A percentile compares a stretch with the other conserved stretches of the same genome.
These are phyloP conservation scores for Ramaria sp. DNA, from an alignment of 768 basidiomycete species.

Conservation along the genomic window DNA sequence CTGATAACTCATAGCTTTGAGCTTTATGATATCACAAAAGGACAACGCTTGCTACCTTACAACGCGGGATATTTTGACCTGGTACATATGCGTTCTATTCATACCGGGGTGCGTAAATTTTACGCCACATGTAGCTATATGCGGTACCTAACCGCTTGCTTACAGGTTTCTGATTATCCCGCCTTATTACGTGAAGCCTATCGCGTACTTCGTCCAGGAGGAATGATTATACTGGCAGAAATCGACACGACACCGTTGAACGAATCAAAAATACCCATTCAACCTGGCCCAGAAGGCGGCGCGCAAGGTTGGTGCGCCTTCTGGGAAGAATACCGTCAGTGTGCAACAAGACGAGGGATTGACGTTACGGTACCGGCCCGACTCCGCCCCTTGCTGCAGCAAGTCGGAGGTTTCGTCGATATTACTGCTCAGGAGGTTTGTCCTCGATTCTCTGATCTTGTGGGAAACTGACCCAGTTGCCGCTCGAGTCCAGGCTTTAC, in stretches of 20 bases:
- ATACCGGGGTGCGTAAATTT: conserved; percentile 44
- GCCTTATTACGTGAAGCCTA: conserved; percentile 49
- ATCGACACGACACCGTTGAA: conserved; percentile 42
- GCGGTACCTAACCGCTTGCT: neutral
- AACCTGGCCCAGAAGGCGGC: conserved; percentile 14
- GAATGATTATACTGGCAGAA: conserved; percentile 58
- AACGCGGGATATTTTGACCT: conserved; percentile 54
- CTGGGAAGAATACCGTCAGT: conserved; percentile 52
- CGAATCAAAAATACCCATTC: conserved; percentile 27
- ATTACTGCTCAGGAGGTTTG: conserved; percentile 38
- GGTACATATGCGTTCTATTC: conserved; percentile 59
- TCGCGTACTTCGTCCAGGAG: conserved; percentile 61
- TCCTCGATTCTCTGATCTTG: neutral
- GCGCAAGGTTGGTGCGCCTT: conserved; percentile 52
- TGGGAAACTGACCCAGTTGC: neutral
- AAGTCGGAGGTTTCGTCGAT: conserved; percentile 43
- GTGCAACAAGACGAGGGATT: conserved; percentile 39
- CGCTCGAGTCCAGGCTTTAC: conserved; percentile 22
- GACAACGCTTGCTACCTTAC: conserved; percentile 43
- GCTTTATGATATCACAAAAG: conserved; percentile 46
- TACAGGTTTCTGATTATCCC: conserved; percentile 54
- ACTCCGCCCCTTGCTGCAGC: conserved; percentile 38
- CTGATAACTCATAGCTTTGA: conserved; percentile 41
- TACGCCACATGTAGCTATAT: neutral
- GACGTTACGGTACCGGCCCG: conserved; percentile 49